phyloP scores from a whole-genome alignment of 306 rosid species.

The Cicer pinnatifidum region DNA sequence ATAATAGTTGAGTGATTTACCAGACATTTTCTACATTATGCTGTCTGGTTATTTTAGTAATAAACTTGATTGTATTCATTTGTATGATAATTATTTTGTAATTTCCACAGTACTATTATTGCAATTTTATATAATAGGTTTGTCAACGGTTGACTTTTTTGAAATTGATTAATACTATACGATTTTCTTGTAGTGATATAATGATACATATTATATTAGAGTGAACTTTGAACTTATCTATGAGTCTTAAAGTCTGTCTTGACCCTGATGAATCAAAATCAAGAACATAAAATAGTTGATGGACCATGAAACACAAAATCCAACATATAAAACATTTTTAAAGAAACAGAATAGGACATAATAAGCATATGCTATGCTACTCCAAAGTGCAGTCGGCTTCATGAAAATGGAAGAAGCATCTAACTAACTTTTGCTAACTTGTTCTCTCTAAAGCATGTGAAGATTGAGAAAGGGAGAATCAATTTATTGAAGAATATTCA shows the following conservation, averaged over 20 bases:
- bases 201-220: no score
- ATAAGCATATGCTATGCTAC: slow-evolving; percentile 43
- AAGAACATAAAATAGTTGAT: slow-evolving; percentile 8
- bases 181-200: no score
- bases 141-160: background rate
- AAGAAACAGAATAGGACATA: slow-evolving; percentile 42
- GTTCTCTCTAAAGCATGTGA: slow-evolving; percentile 32
- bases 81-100: background rate
- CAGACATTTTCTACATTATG: background rate
- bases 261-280: background rate
- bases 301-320: slow-evolving; percentile 36
- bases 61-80: background rate
- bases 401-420: slow-evolving; percentile 50
- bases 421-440: slow-evolving; percentile 42
- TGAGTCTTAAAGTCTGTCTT: no score
- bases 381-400: slow-evolving; percentile 10
- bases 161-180: no score
- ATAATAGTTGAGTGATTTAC: slow-evolving; percentile 26
- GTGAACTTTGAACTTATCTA: no score
- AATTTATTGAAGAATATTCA: slow-evolving; percentile 37
- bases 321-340: slow-evolving; percentile 1
- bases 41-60: slow-evolving; percentile 14
- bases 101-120: background rate
- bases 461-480: slow-evolving; percentile 42
- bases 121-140: slow-evolving; percentile 2